These are phyloP conservation scores for Senecio squalidus DNA, from an alignment of 140 eudicot species.

Conservation along the genomic window DNA sequence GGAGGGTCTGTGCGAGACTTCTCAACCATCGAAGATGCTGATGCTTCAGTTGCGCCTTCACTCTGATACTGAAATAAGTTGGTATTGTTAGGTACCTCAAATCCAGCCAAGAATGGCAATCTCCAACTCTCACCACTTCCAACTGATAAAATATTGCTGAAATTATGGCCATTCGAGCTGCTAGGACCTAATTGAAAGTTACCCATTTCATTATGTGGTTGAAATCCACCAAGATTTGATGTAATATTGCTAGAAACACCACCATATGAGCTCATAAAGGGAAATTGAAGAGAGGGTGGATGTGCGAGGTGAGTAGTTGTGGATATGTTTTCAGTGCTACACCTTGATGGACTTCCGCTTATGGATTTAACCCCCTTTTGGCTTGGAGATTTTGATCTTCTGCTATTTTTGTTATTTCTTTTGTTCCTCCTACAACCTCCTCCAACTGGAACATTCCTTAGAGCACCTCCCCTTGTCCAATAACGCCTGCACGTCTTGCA, in stretches of 20 bases:
- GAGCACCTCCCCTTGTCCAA: conserved; percentile 76
- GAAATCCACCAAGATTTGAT: conserved; percentile 44
- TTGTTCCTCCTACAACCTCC: conserved; percentile 76
- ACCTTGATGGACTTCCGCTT: conserved; percentile 46
- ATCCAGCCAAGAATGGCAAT: conserved; percentile 43
- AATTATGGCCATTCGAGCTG: conserved; percentile 21
- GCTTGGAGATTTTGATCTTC: conserved; percentile 31
- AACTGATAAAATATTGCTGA: conserved; percentile 14
- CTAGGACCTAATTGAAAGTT: conserved; percentile 35
- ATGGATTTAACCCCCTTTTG: conserved; percentile 29
- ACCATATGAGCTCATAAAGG: conserved; percentile 41
- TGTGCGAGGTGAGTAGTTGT: conserved; percentile 19
- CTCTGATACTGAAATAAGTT: conserved; percentile 39
- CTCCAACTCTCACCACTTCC: conserved; percentile 52
- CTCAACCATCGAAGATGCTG: conserved; percentile 20
- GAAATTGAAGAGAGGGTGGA: conserved; percentile 33
- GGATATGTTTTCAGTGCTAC: conserved; percentile 32
- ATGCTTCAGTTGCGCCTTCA: conserved; percentile 28
- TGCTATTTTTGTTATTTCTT: conserved; percentile 37
- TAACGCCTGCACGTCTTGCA: conserved; percentile 68
- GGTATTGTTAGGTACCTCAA: conserved; percentile 29
- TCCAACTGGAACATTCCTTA: conserved; percentile 68
- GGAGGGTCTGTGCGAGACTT: conserved; percentile 22
- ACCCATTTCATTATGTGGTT: conserved; percentile 32
- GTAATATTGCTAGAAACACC: conserved; percentile 21